phyloP scores from a whole-genome alignment of 2,329 filamentous ascomycete genomes.

The Alternaria conjuncta region DNA sequence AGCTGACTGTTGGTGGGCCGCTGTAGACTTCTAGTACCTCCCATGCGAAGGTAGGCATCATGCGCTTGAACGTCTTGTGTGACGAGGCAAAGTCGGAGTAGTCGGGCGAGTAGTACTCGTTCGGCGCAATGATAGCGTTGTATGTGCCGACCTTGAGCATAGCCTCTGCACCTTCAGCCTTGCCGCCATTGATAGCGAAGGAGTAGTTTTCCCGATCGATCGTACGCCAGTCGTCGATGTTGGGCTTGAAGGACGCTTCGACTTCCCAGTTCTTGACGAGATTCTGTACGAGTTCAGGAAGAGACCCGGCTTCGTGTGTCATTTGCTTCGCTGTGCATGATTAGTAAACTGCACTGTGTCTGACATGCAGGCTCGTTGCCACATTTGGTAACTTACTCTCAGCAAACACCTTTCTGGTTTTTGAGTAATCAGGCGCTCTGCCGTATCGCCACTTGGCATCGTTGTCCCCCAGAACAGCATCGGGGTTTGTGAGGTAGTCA shows the following conservation, averaged over 20 bases:
- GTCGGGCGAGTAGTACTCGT: conserved; percentile 68
- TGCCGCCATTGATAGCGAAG: conserved; percentile 69
- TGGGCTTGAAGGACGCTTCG: conserved; percentile 71
- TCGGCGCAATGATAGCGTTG: conserved; percentile 69
- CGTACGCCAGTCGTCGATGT: conserved; percentile 69
- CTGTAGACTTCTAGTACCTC: conserved; percentile 73
- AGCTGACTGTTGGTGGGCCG: conserved; percentile 66
- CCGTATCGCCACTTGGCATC: conserved; percentile 67
- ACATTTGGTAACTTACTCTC: conserved; percentile 56
- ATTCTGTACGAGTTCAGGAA: conserved; percentile 69
- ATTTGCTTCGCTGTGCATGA: conserved; percentile 60
- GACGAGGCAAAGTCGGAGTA: conserved; percentile 67
- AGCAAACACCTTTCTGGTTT: conserved; percentile 65
- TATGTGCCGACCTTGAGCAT: conserved; percentile 74
- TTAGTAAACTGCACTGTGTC: neutral
- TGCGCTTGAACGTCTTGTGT: conserved; percentile 74
- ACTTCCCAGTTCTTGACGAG: conserved; percentile 78
- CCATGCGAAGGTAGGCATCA: conserved; percentile 77
- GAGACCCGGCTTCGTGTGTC: conserved; percentile 62
- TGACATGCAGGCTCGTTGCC: neutral
- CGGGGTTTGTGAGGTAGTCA: conserved; percentile 65
- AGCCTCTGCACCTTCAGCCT: conserved; percentile 63
- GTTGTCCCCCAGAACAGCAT: conserved; percentile 63
- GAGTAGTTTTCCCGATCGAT: conserved; percentile 66
- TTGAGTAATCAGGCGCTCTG: conserved; percentile 67